phyloP scores from a whole-genome alignment of 139 green algal genomes.

The Astrephomene gubernaculifera region DNA sequence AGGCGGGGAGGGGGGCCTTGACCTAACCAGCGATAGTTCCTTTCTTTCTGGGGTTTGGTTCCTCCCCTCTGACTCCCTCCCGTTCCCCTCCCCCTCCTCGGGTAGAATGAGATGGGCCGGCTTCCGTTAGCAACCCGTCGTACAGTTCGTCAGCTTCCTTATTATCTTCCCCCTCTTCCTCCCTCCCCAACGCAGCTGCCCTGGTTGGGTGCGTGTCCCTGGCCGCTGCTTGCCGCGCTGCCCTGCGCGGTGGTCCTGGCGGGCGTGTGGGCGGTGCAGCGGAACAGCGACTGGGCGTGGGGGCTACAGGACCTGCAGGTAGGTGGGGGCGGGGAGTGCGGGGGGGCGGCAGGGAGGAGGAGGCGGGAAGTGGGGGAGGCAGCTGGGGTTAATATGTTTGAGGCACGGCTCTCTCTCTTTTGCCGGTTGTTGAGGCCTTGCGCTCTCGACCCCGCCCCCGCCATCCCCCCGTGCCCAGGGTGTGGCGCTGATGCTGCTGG shows the following conservation, averaged over 20 bases:
- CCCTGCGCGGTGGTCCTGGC: slow-evolving; percentile 46
- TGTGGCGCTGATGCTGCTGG: slow-evolving; percentile 75
- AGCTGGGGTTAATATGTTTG: too few relatives aligned
- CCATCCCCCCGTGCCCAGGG: slow-evolving; percentile 41
- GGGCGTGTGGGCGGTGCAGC: slow-evolving; percentile 61
- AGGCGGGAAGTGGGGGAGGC: neutral
- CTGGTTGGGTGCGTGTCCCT: slow-evolving; percentile 10
- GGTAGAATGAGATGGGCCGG: too few relatives aligned
- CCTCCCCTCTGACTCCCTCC: neutral
- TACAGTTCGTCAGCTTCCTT: neutral
- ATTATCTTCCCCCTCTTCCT: neutral
- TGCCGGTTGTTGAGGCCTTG: too few relatives aligned
- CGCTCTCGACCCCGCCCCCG: neutral
- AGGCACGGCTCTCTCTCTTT: too few relatives aligned
- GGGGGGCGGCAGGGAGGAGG: neutral
- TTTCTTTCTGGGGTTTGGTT: neutral
- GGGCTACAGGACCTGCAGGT: slow-evolving; percentile 74
- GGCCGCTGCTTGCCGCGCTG: slow-evolving; percentile 28
- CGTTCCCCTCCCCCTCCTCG: neutral
- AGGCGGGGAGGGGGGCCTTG: too few relatives aligned
- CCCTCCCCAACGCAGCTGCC: neutral
- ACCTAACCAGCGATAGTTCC: neutral
- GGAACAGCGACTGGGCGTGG: slow-evolving; percentile 72
- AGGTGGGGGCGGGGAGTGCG: neutral
- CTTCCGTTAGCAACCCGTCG: too few relatives aligned